phyloP scores from a whole-genome alignment of 495 filamentous ascomycete genomes.

The Talaromyces adpressus region DNA sequence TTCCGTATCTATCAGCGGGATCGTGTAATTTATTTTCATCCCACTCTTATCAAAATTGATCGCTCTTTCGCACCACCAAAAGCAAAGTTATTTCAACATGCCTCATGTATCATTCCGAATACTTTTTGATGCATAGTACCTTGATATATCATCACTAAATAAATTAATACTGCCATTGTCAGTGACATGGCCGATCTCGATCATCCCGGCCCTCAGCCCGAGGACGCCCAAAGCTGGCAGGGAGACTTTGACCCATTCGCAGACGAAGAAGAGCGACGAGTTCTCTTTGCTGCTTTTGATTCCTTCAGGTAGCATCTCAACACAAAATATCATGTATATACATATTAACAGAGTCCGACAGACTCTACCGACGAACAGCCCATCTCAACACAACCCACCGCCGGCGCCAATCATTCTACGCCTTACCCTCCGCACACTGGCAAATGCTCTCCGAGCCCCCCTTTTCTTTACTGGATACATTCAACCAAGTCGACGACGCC shows the following conservation, averaged over 20 bases:
- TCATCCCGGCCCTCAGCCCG: neutral
- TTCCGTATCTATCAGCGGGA: neutral
- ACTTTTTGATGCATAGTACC: neutral
- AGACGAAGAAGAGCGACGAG: conserved; percentile 67
- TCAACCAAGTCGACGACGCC: conserved; percentile 74
- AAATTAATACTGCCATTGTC: neutral
- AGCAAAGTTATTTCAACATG: neutral
- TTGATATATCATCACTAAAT: neutral
- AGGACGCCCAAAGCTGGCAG: conserved; percentile 38
- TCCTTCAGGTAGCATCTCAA: conserved; percentile 87
- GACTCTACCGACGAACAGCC: conserved; percentile 75
- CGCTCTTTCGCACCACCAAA: neutral
- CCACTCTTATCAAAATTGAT: neutral
- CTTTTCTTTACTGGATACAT: conserved; percentile 71
- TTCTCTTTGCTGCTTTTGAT: conserved; percentile 71
- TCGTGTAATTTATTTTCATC: neutral
- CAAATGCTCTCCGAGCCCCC: conserved; percentile 69
- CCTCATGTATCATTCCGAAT: neutral
- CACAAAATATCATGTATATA: conserved; percentile 33
- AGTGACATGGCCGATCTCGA: neutral
- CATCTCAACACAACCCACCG: conserved; percentile 86
- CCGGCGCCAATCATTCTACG: conserved; percentile 84
- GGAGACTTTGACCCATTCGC: conserved; percentile 55
- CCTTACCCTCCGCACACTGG: conserved; percentile 77
- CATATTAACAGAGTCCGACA: conserved; percentile 20